phyloP scores from a whole-genome alignment of 2,329 filamentous ascomycete species.

The Fonsecaea monophora region DNA sequence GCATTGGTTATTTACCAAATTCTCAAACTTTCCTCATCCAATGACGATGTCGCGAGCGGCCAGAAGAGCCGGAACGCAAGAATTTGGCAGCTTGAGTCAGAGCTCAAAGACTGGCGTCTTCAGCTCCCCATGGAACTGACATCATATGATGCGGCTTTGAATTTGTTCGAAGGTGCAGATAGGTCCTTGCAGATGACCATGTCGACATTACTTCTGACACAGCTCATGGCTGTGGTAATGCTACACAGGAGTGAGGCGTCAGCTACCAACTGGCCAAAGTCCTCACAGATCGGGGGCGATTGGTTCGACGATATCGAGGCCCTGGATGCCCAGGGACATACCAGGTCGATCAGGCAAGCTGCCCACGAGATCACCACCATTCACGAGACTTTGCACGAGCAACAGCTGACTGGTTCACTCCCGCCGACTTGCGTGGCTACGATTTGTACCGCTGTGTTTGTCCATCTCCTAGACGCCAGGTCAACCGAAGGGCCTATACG shows the following conservation, averaged over 20 bases:
- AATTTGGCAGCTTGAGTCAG: constrained; percentile 25
- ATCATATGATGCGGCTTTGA: constrained; percentile 8
- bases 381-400: constrained; percentile 20
- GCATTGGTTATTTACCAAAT: constrained; percentile 12
- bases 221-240: constrained; percentile 18
- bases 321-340: constrained; percentile 13
- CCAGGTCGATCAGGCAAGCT: constrained; percentile 16
- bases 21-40: constrained; percentile 5
- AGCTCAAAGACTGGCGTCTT: constrained; percentile 21
- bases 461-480: constrained; percentile 16
- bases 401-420: constrained; percentile 1
- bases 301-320: constrained; percentile 13
- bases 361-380: constrained; percentile 16
- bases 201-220: constrained; percentile 11
- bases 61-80: constrained; percentile 6
- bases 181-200: constrained; percentile 17
- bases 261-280: constrained; percentile 6
- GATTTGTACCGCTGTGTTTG: constrained; percentile 18
- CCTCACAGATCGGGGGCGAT: constrained; percentile 1
- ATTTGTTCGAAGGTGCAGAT: constrained; percentile 19
- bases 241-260: constrained; percentile 16
- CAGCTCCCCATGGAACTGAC: constrained; percentile 15
- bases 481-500: constrained; percentile 10
- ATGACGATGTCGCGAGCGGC: neutral
- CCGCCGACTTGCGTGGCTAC: constrained; percentile 13